phyloP scores from a whole-genome alignment of 495 filamentous ascomycete genomes.

The Aspergillus asperescens region DNA sequence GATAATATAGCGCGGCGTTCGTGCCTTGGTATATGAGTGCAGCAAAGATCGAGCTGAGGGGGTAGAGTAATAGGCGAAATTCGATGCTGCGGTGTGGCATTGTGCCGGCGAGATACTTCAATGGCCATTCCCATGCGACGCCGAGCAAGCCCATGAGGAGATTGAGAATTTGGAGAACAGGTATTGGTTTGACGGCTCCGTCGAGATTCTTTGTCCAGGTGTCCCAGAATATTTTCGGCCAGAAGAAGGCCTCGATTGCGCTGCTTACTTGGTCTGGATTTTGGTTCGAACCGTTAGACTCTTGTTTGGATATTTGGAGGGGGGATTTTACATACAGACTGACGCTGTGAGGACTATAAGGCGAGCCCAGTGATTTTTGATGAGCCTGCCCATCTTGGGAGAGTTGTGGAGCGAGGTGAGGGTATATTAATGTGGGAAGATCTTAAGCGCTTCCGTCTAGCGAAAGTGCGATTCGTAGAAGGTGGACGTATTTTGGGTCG shows the following conservation, averaged over 20 bases:
- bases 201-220: constrained; percentile 90
- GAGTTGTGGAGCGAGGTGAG: constrained; percentile 2
- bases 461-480: constrained; percentile 19
- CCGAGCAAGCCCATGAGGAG: constrained; percentile 80
- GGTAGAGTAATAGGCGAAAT: constrained; percentile 74
- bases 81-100: constrained; percentile 82
- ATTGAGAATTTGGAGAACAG: constrained; percentile 90
- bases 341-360: constrained; percentile 84
- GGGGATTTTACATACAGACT: constrained; percentile 57
- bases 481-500: background rate
- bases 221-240: constrained; percentile 99
- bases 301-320: background rate
- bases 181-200: constrained; percentile 74
- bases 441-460: constrained; percentile 23
- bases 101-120: constrained; percentile 58
- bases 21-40: constrained; percentile 86
- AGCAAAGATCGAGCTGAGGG: constrained; percentile 68
- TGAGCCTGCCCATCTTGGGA: constrained; percentile 84
- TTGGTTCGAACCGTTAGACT: background rate
- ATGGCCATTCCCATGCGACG: constrained; percentile 88
- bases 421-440: constrained; percentile 1
- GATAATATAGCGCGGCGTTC: constrained; percentile 87
- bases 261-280: constrained; percentile 76
- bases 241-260: constrained; percentile 85
- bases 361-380: constrained; percentile 98